Percentiles rank a stretch among this genome's conserved stretches.
These are phyloP conservation scores for Scutellaria galericulata DNA, from an alignment of 257 asterid species.

Conservation along the genomic window DNA sequence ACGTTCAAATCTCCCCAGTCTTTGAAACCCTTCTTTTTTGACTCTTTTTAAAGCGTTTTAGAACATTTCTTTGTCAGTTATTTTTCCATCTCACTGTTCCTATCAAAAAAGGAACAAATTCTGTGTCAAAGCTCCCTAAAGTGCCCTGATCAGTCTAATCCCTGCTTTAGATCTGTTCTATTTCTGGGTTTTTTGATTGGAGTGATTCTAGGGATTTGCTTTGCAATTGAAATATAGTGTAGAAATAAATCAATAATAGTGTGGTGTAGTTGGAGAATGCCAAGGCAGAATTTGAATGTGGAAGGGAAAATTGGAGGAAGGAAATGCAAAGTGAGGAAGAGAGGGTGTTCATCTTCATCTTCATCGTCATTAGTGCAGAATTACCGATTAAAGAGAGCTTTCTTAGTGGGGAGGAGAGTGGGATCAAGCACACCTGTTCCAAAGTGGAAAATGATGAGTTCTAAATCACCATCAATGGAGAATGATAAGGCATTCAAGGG, in stretches of 20 bases:
- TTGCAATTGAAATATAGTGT: background rate
- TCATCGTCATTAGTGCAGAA: conserved; percentile 72
- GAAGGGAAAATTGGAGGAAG: conserved; percentile 63
- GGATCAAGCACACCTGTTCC: conserved; percentile 89
- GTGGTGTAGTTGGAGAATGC: conserved; percentile 49
- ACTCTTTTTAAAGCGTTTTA: conserved; percentile 49
- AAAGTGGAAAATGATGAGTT: conserved; percentile 72
- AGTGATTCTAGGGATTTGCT: conserved; percentile 47
- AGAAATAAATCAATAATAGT: background rate
- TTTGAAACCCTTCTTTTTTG: conserved; percentile 53
- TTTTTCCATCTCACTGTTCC: conserved; percentile 32
- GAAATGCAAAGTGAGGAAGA: conserved; percentile 83
- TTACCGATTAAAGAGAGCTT: conserved; percentile 70
- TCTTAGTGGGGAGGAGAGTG: conserved; percentile 75
- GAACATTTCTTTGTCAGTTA: conserved; percentile 29
- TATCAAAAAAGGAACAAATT: background rate
- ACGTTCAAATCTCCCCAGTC: conserved; percentile 49
- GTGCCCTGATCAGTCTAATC: conserved; percentile 22
- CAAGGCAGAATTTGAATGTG: conserved; percentile 61
- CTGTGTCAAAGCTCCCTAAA: conserved; percentile 33
- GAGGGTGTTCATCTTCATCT: conserved; percentile 78
- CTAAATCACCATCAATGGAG: conserved; percentile 60
- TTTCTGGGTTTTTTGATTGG: conserved; percentile 36
- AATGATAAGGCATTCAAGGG: conserved; percentile 53
- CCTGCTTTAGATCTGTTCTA: conserved; percentile 44